A percentile compares a stretch with the other conserved stretches of the same genome.
Evolutionary conservation across 768 basidiomycete species (phyloP).

Genomic region (Sutorius australiensis): DNA sequence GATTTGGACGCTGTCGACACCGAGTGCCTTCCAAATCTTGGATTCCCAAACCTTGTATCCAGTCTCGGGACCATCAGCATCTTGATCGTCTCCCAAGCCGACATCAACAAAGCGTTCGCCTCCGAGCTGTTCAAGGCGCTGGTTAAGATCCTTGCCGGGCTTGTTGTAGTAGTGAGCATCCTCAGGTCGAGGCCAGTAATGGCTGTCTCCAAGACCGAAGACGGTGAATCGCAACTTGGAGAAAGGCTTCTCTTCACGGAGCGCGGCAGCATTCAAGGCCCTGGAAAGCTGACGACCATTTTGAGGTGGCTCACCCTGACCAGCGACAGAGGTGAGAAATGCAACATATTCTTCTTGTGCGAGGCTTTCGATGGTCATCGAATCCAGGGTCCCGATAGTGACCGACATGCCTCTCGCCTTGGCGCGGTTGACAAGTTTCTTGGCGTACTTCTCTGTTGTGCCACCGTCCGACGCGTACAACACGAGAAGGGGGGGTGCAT

Average conservation of each 20-base stretch:
- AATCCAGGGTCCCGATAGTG: slow-evolving; percentile 75
- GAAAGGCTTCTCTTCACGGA: slow-evolving; percentile 50
- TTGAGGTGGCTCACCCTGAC: slow-evolving; percentile 97
- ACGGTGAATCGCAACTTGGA: slow-evolving; percentile 72
- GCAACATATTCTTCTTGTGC: slow-evolving; percentile 71
- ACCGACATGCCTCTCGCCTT: slow-evolving; percentile 80
- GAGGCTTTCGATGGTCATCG: slow-evolving; percentile 70
- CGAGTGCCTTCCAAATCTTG: slow-evolving; percentile 87
- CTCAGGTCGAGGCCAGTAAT: slow-evolving; percentile 97
- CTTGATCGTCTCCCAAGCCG: slow-evolving; percentile 95
- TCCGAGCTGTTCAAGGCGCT: slow-evolving; percentile 73
- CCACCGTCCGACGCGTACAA: slow-evolving; percentile 97
- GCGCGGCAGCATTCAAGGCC: slow-evolving; percentile 62
- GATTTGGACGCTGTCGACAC: slow-evolving; percentile 85
- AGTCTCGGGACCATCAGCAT: slow-evolving; percentile 92
- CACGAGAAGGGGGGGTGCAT: slow-evolving; percentile 84
- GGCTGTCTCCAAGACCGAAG: slow-evolving; percentile 96
- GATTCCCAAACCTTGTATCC: slow-evolving; percentile 98
- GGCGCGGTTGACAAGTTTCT: slow-evolving; percentile 77
- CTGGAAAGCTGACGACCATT: slow-evolving; percentile 92
- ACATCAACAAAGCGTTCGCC: slow-evolving; percentile 69
- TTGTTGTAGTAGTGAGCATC: slow-evolving; percentile 99
- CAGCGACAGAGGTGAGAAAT: slow-evolving; percentile 89
- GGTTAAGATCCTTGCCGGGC: slow-evolving; percentile 85
- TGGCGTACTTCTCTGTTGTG: slow-evolving; percentile 93